Evolutionary conservation across 495 filamentous ascomycete genomes (phyloP), one percentile per base, ranked within the genome.

Genomic region (Venustampulla echinocandica): DNA sequence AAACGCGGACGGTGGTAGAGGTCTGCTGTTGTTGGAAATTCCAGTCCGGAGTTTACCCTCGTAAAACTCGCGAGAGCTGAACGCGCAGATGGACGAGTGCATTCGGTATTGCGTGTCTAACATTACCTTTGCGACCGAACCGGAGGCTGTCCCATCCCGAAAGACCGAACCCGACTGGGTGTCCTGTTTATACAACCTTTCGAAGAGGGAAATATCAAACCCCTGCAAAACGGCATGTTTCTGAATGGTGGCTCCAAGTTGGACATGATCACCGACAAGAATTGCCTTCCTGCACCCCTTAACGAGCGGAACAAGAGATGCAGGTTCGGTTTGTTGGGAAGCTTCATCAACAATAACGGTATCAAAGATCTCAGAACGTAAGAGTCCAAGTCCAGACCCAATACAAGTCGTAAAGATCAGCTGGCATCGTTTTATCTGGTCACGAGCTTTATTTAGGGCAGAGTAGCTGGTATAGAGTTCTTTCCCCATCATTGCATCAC

Each of bases 31-130:
- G 11, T 54, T 54, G 10, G 19, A 10, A 10, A 70, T 57, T 0
- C 64, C 69, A 1, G 73, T 73, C 13, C 48, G 51, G 5, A 76
- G 61, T 19, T 57, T 62, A 11, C 61, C 57, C 1, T 65, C 53
- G 42, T 76, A 76, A 50, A 76, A 76, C 48, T 75, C 69, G 0
- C 42, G 30, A 1, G 72, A 74, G 47, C 58, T 65, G 46, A 73
- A 70, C 7, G 32, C 42, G 47, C 70, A 71, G 30, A 76, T 69
- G 2, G 50, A 54, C 1, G 40, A 45, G 44, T 75, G 70, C 70
- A 76, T 76, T n/a, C 73, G 66, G 52, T 75, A 74, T 40, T 76
- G 73, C 2, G 65, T 72, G 46, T 75, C 69, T 4, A 76, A 60
- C 70, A 75, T 75, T 21, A 70, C 57, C 36, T 44, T 61, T 4